These are phyloP conservation scores for Jacaranda copaia DNA, from an alignment of 257 asterid genomes.

Conservation along the genomic window DNA sequence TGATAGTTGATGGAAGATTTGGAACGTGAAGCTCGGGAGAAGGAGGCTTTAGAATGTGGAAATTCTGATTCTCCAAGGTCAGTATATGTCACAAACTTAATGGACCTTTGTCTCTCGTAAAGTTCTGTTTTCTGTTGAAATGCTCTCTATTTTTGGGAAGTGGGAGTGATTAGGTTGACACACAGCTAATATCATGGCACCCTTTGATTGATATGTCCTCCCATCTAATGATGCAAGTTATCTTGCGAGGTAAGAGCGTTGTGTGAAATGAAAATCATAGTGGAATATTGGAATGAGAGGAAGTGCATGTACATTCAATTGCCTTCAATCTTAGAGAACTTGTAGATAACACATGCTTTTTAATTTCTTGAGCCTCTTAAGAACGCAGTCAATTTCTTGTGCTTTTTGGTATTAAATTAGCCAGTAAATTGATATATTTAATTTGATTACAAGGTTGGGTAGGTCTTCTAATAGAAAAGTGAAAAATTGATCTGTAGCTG, in stretches of 20 bases:
- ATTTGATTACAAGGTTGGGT: neutral
- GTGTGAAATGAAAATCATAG: slow-evolving; percentile 14
- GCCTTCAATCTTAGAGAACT: slow-evolving; percentile 17
- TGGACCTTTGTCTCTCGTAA: neutral
- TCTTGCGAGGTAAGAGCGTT: slow-evolving; percentile 5
- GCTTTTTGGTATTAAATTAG: neutral
- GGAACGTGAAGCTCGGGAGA: slow-evolving; percentile 90
- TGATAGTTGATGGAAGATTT: slow-evolving; percentile 81
- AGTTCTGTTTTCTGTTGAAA: slow-evolving; percentile 16
- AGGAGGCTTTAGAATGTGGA: slow-evolving; percentile 79
- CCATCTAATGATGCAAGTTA: neutral
- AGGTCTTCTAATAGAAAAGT: slow-evolving; percentile 6
- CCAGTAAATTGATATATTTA: neutral
- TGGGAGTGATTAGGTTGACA: slow-evolving; percentile 21
- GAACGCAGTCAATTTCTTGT: neutral
- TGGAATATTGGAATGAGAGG: neutral
- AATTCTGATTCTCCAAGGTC: slow-evolving; percentile 71
- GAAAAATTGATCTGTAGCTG: neutral
- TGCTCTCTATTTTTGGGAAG: slow-evolving; percentile 2
- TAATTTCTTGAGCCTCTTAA: neutral
- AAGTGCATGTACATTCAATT: neutral
- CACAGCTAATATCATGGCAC: slow-evolving; percentile 14
- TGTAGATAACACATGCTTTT: slow-evolving; percentile 10
- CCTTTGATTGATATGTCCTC: slow-evolving; percentile 3
- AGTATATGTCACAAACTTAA: slow-evolving; percentile 25